A percentile compares a stretch with the other conserved stretches of the same genome.
Evolutionary conservation across 805 yeast genomes (phyloP).

Genomic region (Saccharomycopsis babjevae): DNA sequence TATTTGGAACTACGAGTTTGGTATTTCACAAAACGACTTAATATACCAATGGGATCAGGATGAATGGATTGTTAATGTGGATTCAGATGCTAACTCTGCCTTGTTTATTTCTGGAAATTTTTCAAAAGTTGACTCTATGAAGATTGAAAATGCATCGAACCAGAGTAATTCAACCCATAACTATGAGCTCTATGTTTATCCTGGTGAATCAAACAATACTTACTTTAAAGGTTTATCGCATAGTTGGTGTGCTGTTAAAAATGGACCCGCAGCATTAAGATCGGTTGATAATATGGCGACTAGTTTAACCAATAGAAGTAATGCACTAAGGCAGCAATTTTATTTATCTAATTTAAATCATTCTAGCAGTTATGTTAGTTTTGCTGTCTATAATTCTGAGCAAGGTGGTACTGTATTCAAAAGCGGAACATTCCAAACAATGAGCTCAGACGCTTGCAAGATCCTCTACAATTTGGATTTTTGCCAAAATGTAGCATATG

Average conservation of each 20-base stretch:
- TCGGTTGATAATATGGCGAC: slow-evolving; percentile 25
- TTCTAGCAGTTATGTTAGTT: slow-evolving; percentile 55
- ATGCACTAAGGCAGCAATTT: slow-evolving; percentile 49
- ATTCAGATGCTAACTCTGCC: slow-evolving; percentile 60
- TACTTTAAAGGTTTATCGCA: slow-evolving; percentile 32
- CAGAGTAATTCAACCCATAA: slow-evolving; percentile 19
- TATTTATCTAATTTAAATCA: slow-evolving; percentile 49
- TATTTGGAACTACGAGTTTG: slow-evolving; percentile 55
- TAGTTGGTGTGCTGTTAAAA: slow-evolving; percentile 65
- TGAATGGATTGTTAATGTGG: slow-evolving; percentile 47
- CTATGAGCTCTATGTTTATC: slow-evolving; percentile 39
- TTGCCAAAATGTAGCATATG: slow-evolving; percentile 74
- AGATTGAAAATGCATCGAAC: slow-evolving; percentile 13
- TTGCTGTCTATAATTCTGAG: slow-evolving; percentile 30
- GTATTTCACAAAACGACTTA: slow-evolving; percentile 51
- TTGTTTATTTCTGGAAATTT: slow-evolving; percentile 53
- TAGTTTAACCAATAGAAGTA: slow-evolving; percentile 35
- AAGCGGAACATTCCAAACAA: slow-evolving; percentile 47
- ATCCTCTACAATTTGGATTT: slow-evolving; percentile 65
- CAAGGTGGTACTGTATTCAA: slow-evolving; percentile 61
- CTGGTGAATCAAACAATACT: slow-evolving; percentile 27
- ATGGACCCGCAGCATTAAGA: slow-evolving; percentile 35
- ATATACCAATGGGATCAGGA: slow-evolving; percentile 62
- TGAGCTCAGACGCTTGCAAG: slow-evolving; percentile 50
- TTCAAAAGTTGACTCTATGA: slow-evolving; percentile 20